Base-by-base conservation (phyloP, 768 basidiomycete species). In the Xerocomellus chrysenteron region DNA sequence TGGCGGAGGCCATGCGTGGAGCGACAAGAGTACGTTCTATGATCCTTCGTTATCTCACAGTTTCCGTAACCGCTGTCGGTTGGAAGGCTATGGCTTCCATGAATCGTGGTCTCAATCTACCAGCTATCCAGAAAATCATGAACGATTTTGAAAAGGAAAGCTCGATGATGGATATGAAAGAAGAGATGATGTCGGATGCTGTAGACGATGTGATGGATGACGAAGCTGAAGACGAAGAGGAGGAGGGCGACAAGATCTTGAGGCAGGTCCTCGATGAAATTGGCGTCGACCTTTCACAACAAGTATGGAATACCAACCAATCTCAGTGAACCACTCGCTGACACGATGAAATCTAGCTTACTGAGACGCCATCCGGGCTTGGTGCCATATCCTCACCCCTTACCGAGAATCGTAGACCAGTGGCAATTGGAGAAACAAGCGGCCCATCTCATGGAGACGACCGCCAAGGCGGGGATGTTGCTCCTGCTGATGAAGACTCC, bases 121-220 rank as follows among this genome's bases (percentile, higher is more conserved):
- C 97, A 16, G 84, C 85, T 58, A 98, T 99, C 56, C 92, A 94
- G 70, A 84, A 86, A 51, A 98, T 98, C 69, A 95, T 99, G 92
- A 92, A 87, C 65, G 96, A 99, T 45, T 99, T 99, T 66, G 97
- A 99, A 78, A 89, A 86, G 67, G 97, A 99, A 75, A 96, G 90
- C 64, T 86, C 93, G 5, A 93, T 88, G 75, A 99, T 99, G 97
- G 97, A 99, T 74, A 98, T 99, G 97, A 99, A 98, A 73, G 97
- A 98, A 75, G 96, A 97, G 72, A 98, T 98, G 92, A 99, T 98
- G 97, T 92, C 91, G 21, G 97, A 98, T 58, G 90, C 94, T 14
- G 90, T 98, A 16, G 97, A 98, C 73, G 96, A 98, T 65, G 95
- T 90, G 47, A 96, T 98, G 89, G 92, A 95, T 60, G 88, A 90